Evolutionary conservation across 2,329 filamentous ascomycete species (phyloP).

Genomic region (Xylariaceae sp.): DNA sequence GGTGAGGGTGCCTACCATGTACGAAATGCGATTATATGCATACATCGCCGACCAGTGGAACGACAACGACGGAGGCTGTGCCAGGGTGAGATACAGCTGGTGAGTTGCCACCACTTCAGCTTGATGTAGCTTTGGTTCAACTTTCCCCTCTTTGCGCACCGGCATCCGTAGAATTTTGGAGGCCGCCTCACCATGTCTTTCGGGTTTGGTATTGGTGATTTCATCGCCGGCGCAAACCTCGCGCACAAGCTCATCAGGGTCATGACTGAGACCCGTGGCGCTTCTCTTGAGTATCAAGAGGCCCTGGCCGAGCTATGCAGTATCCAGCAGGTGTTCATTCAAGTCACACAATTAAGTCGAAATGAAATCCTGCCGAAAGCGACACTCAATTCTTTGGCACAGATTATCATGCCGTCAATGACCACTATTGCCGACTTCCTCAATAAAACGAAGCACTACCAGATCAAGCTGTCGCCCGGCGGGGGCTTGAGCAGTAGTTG

Average conservation of each 20-base stretch:
- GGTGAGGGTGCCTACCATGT: too few relatives aligned
- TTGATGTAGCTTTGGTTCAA: too few relatives aligned
- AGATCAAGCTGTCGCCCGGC: background rate
- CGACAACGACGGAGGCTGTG: too few relatives aligned
- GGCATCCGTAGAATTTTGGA: too few relatives aligned
- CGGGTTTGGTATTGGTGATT: constrained; percentile 27
- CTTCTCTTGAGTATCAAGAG: constrained; percentile 19
- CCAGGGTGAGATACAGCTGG: too few relatives aligned
- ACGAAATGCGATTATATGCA: too few relatives aligned
- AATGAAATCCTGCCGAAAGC: constrained; percentile 6
- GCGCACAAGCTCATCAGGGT: constrained; percentile 23
- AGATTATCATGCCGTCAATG: constrained; percentile 9
- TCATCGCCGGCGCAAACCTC: constrained; percentile 24
- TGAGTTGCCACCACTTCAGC: too few relatives aligned
- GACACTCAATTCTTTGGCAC: constrained; percentile 7
- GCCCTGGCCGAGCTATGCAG: constrained; percentile 22
- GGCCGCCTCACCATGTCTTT: constrained; percentile 14
- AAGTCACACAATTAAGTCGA: constrained; percentile 5
- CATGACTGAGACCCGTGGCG: constrained; percentile 18
- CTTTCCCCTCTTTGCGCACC: too few relatives aligned
- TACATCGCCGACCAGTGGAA: too few relatives aligned
- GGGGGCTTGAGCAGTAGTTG: too few relatives aligned
- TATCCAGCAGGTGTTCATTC: constrained; percentile 15
- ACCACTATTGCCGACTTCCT: constrained; percentile 8
- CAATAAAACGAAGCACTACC: constrained; percentile 7